Percentiles rank a stretch among this genome's conserved stretches.
These are phyloP conservation scores for Xylogone sp. DNA, from an alignment of 2,329 filamentous ascomycete genomes.

Conservation along the genomic window DNA sequence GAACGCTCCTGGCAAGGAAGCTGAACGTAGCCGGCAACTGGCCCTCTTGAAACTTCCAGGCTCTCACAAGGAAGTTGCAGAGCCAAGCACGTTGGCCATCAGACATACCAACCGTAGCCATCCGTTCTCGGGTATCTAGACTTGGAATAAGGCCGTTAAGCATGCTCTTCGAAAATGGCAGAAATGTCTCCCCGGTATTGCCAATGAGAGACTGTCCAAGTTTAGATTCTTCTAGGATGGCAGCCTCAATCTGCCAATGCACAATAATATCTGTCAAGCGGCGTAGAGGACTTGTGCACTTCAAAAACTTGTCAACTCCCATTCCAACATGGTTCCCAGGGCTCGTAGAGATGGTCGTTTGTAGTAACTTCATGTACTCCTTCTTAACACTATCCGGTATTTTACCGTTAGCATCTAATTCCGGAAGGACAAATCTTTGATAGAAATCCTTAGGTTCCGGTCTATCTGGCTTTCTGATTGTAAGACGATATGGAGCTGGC, in stretches of 20 bases:
- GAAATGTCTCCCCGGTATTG: constrained; percentile 23
- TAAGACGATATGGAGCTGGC: constrained; percentile 52
- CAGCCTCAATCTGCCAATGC: constrained; percentile 64
- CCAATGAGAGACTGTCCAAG: constrained; percentile 31
- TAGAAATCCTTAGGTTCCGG: constrained; percentile 21
- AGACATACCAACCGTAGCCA: constrained; percentile 10
- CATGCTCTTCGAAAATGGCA: constrained; percentile 24
- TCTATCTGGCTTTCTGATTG: constrained; percentile 18
- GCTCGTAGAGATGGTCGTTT: constrained; percentile 40
- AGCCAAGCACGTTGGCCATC: constrained; percentile 47
- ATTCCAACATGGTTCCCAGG: constrained; percentile 54
- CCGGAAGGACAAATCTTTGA: constrained; percentile 15
- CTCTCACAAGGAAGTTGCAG: constrained; percentile 55
- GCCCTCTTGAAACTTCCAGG: constrained; percentile 50
- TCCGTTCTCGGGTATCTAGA: constrained; percentile 22
- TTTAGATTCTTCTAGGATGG: constrained; percentile 43
- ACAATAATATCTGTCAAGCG: constrained; percentile 59
- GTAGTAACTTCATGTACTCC: constrained; percentile 33
- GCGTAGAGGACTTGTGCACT: constrained; percentile 63
- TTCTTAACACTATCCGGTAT: constrained; percentile 6
- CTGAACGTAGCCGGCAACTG: constrained; percentile 43
- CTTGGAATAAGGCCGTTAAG: constrained; percentile 23
- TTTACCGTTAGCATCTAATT: constrained; percentile 10
- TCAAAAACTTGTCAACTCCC: constrained; percentile 57
- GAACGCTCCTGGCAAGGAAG: constrained; percentile 41